Evolutionary conservation across 169 alveolate genomes (phyloP).

Genomic region (Plasmodium sp.): DNA sequence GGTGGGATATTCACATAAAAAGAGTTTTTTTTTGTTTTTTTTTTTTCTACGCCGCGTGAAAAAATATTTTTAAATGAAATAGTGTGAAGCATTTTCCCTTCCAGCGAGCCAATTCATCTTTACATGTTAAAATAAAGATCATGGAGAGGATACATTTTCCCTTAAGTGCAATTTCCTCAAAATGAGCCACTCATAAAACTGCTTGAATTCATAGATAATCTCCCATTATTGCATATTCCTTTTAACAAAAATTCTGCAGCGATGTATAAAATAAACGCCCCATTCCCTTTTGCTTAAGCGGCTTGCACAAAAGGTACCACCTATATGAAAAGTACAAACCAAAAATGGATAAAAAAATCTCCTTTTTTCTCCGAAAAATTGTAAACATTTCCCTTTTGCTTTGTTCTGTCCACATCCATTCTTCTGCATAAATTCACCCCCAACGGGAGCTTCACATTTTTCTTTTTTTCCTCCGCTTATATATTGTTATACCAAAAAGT

Average conservation of each 20-base stretch:
- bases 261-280: not conserved
- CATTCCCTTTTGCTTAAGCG: not conserved
- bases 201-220: not conserved
- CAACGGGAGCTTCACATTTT: not conserved
- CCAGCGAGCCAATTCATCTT: not conserved
- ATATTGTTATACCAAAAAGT: not conserved
- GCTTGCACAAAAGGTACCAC: not conserved
- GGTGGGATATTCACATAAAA: not conserved
- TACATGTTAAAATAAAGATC: not conserved
- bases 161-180: not conserved
- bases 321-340: not conserved
- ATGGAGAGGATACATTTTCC: not conserved
- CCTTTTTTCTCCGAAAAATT: not conserved
- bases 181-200: not conserved
- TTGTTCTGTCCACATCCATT: not conserved
- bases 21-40: not conserved
- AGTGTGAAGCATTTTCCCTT: not conserved
- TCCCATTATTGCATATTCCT: not conserved
- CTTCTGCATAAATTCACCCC: not conserved
- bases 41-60: not conserved
- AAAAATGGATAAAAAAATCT: not conserved
- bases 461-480: not conserved
- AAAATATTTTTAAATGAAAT: not conserved
- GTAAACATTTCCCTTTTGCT: not conserved
- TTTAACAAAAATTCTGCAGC: not conserved